A percentile compares a stretch with the other conserved stretches of the same genome.
Conservation (phyloP, 768 basidiomycete genomes). For the Mycena amicta region DNA sequence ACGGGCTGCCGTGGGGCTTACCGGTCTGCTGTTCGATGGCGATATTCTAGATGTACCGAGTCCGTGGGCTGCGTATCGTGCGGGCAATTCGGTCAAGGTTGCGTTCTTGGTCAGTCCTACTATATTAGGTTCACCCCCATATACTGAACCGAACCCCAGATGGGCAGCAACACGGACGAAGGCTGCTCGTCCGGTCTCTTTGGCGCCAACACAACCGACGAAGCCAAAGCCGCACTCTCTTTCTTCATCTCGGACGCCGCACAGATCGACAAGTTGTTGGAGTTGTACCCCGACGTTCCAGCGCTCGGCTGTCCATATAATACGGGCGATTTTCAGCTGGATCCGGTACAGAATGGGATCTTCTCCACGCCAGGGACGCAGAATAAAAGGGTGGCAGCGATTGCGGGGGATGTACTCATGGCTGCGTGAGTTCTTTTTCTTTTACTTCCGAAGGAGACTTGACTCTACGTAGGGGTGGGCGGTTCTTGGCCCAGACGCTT, state of each 20-base stretch:
- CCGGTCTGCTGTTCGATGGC: constrained; percentile 14
- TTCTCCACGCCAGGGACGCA: constrained; percentile 6
- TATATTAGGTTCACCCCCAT: too few relatives aligned
- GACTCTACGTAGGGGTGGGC: constrained; percentile 15
- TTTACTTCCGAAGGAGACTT: too few relatives aligned
- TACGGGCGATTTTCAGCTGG: constrained; percentile 16
- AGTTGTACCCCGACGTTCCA: constrained; percentile 16
- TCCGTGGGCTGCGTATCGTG: constrained; percentile 6
- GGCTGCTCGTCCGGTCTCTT: background rate
- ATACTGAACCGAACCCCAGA: too few relatives aligned
- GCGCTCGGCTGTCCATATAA: constrained; percentile 17
- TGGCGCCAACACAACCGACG: constrained; percentile 13
- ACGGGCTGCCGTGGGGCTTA: constrained; percentile 5
- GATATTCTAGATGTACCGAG: constrained; percentile 12
- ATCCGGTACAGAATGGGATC: too few relatives aligned
- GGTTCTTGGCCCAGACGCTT: constrained; percentile 11
- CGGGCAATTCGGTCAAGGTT: constrained; percentile 14
- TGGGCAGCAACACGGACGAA: constrained; percentile 22
- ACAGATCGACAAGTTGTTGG: constrained; percentile 7
- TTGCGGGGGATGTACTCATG: constrained; percentile 7
- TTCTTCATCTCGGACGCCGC: background rate
- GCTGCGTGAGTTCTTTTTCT: constrained; percentile 20
- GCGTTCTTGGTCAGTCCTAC: constrained; percentile 11
- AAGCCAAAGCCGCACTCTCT: constrained; percentile 7
- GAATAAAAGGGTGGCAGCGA: constrained; percentile 14